Base-by-base conservation (phyloP, 1,139 yeast species). In the Pichia sp. region DNA sequence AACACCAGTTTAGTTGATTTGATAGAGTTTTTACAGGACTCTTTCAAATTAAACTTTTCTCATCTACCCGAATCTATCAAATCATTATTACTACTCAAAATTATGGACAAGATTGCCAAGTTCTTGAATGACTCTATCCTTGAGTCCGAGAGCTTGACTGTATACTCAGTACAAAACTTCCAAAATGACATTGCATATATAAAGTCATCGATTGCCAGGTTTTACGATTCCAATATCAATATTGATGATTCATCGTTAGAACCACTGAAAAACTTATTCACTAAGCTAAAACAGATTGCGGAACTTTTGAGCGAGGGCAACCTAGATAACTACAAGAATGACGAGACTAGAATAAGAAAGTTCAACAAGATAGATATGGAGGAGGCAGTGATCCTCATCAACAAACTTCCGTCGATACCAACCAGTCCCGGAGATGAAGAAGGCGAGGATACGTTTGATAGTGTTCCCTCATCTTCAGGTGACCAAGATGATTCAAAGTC, bases 21-120 rank as follows among this genome's bases (percentile, higher is more conserved):
- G 66, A 91, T 94, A n/a, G 74, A 80, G 41, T 91, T 80, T 58
- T 67, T 91, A 56, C 86, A 83, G 46, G 85, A 86, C 58, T 74
- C 88, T 67, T 86, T 91, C 55, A 77, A 82, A 35, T 79, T 94
- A 1, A 86, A 94, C n/a, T 74, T 91, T 49, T 78, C 83, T 15
- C 84, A 82, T 44, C 67, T 91, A 29, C 96, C 97, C 0, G 71
- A 70, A 34, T 72, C 84, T 10, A 78, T 91, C 41, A 74, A 86
- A 48, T 78, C 93, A 3, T 64, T 88, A 45, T 75, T 94, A 22
- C 72, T 88, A 45, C 77, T 87, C 50, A 74, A 94, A 54, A 87
- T 91, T 27, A 85, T 85, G 56, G 97, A 88, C 61, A 80, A 82
- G 46, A 71, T 91, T 41, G 79, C 94, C 0, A 74, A 79, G 30